phyloP scores from a whole-genome alignment of 1,139 yeast genomes.

The Petasospora rhodanensis region DNA sequence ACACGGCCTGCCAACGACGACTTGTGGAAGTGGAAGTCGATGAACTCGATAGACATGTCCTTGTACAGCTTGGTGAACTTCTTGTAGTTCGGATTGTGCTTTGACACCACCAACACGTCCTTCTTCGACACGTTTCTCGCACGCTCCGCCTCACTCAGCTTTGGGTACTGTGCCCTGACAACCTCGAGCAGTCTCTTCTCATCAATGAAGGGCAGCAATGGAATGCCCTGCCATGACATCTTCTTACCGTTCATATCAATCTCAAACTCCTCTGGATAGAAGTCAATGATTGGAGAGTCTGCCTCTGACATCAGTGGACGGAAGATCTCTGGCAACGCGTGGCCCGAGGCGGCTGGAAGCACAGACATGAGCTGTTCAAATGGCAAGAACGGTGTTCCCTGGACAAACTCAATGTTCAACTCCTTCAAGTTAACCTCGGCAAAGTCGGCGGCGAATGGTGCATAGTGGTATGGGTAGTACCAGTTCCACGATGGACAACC shows the following conservation, averaged over 20 bases:
- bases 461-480: constrained; percentile 97
- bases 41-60: constrained; percentile 10
- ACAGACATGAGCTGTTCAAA: constrained; percentile 98
- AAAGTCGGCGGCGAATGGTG: constrained; percentile 94
- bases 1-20: constrained; percentile 70
- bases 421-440: constrained; percentile 44
- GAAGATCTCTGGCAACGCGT: constrained; percentile 79
- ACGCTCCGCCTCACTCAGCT: constrained; percentile 63
- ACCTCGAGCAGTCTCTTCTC: constrained; percentile 65
- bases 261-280: constrained; percentile 83
- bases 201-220: constrained; percentile 85
- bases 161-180: constrained; percentile 60
- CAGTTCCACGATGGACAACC: constrained; percentile 99
- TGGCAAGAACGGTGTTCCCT: constrained; percentile 84
- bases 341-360: constrained; percentile 95
- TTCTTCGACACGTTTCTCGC: constrained; percentile 64
- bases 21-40: constrained; percentile 42
- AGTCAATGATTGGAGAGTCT: constrained; percentile 81
- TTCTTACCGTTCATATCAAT: constrained; percentile 95
- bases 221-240: constrained; percentile 95
- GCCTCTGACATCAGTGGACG: constrained; percentile 78
- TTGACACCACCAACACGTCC: constrained; percentile 59
- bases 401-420: constrained; percentile 55
- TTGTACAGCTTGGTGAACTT: constrained; percentile 11
- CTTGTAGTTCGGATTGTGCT: constrained; percentile 37